These are phyloP conservation scores for Termitomyces sp. DNA, from an alignment of 768 basidiomycete genomes.

Conservation along the genomic window DNA sequence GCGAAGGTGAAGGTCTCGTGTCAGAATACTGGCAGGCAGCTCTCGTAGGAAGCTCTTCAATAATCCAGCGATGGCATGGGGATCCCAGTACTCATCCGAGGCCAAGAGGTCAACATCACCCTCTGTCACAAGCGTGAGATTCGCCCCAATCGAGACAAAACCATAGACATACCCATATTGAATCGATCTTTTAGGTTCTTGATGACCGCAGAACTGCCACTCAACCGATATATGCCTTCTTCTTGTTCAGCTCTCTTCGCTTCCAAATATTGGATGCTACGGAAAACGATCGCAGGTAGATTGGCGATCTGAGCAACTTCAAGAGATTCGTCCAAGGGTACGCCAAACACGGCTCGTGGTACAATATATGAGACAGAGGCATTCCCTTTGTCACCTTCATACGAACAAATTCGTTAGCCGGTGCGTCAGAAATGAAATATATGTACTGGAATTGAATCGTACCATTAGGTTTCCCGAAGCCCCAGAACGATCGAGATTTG, in stretches of 20 bases:
- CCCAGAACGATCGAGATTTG: constrained; percentile 92
- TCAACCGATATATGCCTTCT: constrained; percentile 95
- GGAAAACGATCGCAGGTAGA: constrained; percentile 91
- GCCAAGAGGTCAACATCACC: constrained; percentile 91
- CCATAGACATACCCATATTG: constrained; percentile 64
- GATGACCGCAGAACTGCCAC: constrained; percentile 92
- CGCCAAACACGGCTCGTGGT: constrained; percentile 82
- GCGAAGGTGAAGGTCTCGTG: constrained; percentile 82
- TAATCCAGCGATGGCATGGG: constrained; percentile 93
- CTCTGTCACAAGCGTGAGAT: constrained; percentile 43
- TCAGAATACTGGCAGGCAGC: constrained; percentile 87
- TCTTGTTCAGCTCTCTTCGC: constrained; percentile 92
- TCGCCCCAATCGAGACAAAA: constrained; percentile 5
- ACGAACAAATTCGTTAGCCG: background rate
- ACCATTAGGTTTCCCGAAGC: constrained; percentile 70
- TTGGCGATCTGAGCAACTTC: constrained; percentile 86
- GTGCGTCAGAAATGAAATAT: background rate
- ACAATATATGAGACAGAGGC: constrained; percentile 26
- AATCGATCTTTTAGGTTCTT: constrained; percentile 91
- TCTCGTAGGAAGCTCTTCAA: constrained; percentile 93
- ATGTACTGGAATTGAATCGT: constrained; percentile 9
- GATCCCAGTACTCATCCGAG: constrained; percentile 93
- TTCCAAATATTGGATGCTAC: constrained; percentile 93
- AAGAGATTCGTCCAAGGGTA: constrained; percentile 81
- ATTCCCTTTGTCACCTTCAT: constrained; percentile 28